These are phyloP conservation scores for Actinomortierella ambigua DNA, from an alignment of 371 early-diverging fungal genomes.

Conservation along the genomic window DNA sequence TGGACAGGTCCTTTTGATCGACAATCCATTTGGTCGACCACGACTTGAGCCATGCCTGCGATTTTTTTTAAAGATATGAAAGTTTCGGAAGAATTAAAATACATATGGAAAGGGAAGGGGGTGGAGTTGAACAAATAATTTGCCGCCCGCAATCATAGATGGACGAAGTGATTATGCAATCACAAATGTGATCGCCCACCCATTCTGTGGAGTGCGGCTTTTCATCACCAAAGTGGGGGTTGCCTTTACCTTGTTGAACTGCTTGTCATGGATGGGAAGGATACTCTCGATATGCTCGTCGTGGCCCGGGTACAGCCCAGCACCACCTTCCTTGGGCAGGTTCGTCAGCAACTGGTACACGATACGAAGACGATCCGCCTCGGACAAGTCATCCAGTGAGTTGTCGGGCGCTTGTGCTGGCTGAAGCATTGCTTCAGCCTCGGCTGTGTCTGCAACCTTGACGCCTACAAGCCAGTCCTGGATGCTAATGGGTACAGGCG, in stretches of 20 bases:
- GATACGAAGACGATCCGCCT: conserved; percentile 78
- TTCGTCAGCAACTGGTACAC: conserved; percentile 76
- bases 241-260: conserved; percentile 67
- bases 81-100: neutral
- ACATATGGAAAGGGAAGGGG: neutral
- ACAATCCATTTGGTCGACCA: conserved; percentile 85
- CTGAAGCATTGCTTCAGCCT: conserved; percentile 34
- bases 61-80: neutral
- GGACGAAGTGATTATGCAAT: conserved; percentile 6
- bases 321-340: conserved; percentile 71
- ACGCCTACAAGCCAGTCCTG: conserved; percentile 74
- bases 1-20: conserved; percentile 63
- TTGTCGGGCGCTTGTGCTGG: conserved; percentile 27
- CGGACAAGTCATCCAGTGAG: conserved; percentile 48
- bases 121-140: neutral
- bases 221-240: neutral
- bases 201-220: neutral
- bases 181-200: neutral
- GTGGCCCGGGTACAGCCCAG: conserved; percentile 60
- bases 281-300: conserved; percentile 72
- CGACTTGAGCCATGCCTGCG: conserved; percentile 71
- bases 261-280: conserved; percentile 77
- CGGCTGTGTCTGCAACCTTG: conserved; percentile 43
- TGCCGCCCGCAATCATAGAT: neutral
- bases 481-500: conserved; percentile 43